Percentiles rank a stretch among this genome's conserved stretches.
Evolutionary conservation across 345 rosid species (phyloP).

Genomic region (Bretschneidera sinensis): DNA sequence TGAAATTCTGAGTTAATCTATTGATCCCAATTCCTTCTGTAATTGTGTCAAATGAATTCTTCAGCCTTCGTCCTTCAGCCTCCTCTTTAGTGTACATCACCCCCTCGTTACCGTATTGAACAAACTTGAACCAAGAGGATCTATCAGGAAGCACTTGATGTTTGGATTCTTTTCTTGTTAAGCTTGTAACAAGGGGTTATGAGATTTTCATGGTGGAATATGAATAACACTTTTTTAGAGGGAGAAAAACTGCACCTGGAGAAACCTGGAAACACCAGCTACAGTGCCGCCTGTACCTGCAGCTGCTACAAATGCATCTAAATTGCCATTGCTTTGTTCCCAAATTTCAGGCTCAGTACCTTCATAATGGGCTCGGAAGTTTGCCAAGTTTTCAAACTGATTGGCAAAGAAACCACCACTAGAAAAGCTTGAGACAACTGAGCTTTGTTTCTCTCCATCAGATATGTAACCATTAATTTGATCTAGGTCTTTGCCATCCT

Average conservation of each 20-base stretch:
- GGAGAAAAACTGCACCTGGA: conserved; percentile 41
- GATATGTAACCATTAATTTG: conserved; percentile 38
- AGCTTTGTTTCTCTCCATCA: conserved; percentile 32
- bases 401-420: conserved; percentile 91
- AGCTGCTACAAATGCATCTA: conserved; percentile 90
- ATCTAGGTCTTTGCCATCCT: conserved; percentile 25
- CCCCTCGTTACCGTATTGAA: conserved; percentile 85
- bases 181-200: neutral
- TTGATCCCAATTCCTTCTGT: conserved; percentile 96
- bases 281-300: conserved; percentile 98
- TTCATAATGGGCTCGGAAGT: conserved; percentile 83
- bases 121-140: conserved; percentile 98
- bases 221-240: neutral
- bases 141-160: conserved; percentile 77
- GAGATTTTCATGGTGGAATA: neutral
- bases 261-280: conserved; percentile 90
- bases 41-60: conserved; percentile 88
- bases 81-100: conserved; percentile 95
- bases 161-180: conserved; percentile 60
- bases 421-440: conserved; percentile 36
- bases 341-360: conserved; percentile 96
- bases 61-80: conserved; percentile 89
- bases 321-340: conserved; percentile 64
- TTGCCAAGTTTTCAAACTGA: conserved; percentile 93
- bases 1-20: conserved; percentile 74